Evolutionary conservation across 192 early-diverging fungal genomes (phyloP).

Genomic region (Funneliformis mosseae): DNA sequence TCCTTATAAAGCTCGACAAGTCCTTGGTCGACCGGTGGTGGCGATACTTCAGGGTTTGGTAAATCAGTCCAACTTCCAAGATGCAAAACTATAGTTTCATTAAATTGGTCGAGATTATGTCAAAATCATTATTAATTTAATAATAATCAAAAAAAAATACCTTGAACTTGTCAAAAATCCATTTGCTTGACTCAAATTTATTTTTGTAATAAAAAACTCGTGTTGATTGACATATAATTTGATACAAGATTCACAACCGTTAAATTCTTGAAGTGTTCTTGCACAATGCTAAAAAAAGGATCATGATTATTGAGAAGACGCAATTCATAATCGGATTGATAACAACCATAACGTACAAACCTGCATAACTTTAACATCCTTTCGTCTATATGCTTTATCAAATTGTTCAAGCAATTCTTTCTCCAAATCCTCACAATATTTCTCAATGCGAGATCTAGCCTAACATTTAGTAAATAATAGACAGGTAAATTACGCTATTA

Average conservation of each 20-base stretch:
- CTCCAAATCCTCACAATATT: constrained; percentile 91
- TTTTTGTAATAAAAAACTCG: constrained; percentile 88
- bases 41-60: constrained; percentile 52
- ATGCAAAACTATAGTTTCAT: neutral
- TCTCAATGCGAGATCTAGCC: constrained; percentile 86
- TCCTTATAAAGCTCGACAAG: constrained; percentile 82
- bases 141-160: constrained; percentile 2
- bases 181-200: constrained; percentile 65
- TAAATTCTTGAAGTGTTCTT: constrained; percentile 87
- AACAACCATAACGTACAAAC: constrained; percentile 42
- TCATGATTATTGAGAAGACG: neutral
- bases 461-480: constrained; percentile 51
- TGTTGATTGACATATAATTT: constrained; percentile 98
- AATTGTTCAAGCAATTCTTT: constrained; percentile 86
- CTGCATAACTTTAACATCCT: constrained; percentile 74
- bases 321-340: neutral
- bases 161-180: constrained; percentile 33
- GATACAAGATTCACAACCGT: constrained; percentile 92
- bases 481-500: constrained; percentile 34
- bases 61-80: constrained; percentile 46
- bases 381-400: constrained; percentile 79
- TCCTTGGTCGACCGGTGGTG: constrained; percentile 69
- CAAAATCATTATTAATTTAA: neutral
- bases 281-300: constrained; percentile 74
- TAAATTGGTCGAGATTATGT: neutral